These are phyloP conservation scores for Sindora glabra DNA, from an alignment of 306 rosid species.

Conservation along the genomic window DNA sequence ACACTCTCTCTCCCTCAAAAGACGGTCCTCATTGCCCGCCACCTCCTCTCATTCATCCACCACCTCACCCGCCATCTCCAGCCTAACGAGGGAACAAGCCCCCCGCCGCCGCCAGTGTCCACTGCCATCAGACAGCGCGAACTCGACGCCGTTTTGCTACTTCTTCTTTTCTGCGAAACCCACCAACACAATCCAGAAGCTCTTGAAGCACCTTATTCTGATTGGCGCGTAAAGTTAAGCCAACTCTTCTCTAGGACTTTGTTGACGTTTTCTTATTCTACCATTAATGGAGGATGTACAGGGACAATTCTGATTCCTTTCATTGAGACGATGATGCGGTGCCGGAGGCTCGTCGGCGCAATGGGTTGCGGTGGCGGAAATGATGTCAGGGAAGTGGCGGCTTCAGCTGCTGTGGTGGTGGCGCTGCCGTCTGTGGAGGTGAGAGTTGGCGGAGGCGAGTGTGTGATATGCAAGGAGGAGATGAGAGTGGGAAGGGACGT, in stretches of 20 bases:
- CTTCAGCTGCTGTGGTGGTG: constrained; percentile 45
- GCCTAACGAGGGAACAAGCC: neutral
- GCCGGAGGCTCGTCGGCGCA: constrained; percentile 45
- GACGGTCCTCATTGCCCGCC: constrained; percentile 58
- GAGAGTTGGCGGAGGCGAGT: constrained; percentile 42
- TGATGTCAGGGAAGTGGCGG: constrained; percentile 40
- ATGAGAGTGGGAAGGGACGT: constrained; percentile 69
- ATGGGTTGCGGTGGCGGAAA: constrained; percentile 16
- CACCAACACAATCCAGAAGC: constrained; percentile 51
- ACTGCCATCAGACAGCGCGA: constrained; percentile 32
- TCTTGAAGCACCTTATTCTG: constrained; percentile 24
- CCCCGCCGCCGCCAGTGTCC: neutral
- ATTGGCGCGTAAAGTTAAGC: constrained; percentile 50
- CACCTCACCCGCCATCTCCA: constrained; percentile 48
- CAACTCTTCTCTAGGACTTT: constrained; percentile 16
- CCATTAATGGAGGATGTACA: constrained; percentile 26
- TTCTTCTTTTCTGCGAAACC: constrained; percentile 71
- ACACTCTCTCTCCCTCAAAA: constrained; percentile 60
- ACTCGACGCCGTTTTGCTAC: constrained; percentile 57
- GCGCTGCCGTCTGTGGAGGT: constrained; percentile 50
- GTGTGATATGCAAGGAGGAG: constrained; percentile 78
- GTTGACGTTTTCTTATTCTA: constrained; percentile 26
- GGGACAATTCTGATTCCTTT: constrained; percentile 44
- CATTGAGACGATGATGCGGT: constrained; percentile 48
- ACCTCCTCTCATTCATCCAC: constrained; percentile 69